Evolutionary conservation across 371 early-diverging fungal genomes (phyloP).

Genomic region (Lichtheimia ornata): DNA sequence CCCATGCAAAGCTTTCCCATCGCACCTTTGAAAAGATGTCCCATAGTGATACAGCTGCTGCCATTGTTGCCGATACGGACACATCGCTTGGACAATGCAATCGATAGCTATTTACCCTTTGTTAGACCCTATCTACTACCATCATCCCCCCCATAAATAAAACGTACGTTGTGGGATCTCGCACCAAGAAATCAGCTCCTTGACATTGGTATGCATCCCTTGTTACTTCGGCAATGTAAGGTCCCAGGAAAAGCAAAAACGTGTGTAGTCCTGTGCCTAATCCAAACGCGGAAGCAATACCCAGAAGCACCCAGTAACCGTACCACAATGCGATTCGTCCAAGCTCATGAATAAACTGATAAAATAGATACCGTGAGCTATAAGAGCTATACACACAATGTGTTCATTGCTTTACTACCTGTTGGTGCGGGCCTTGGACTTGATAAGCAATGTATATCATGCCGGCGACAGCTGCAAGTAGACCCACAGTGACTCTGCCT

Average conservation of each 20-base stretch:
- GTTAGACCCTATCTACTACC: too few species aligned
- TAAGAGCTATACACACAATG: not conserved
- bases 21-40: slow-evolving; percentile 69
- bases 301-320: slow-evolving; percentile 84
- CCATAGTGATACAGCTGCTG: slow-evolving; percentile 46
- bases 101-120: slow-evolving; percentile 27
- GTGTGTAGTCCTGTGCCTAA: slow-evolving; percentile 93
- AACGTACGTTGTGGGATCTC: slow-evolving; percentile 21
- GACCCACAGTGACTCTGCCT: slow-evolving; percentile 13
- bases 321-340: slow-evolving; percentile 63
- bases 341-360: slow-evolving; percentile 13
- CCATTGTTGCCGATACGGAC: slow-evolving; percentile 2
- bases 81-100: slow-evolving; percentile 19
- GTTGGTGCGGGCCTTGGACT: slow-evolving; percentile 25
- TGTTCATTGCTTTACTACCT: slow-evolving; percentile 18
- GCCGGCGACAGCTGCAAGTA: not conserved
- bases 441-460: slow-evolving; percentile 15
- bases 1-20: slow-evolving; percentile 87
- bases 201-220: slow-evolving; percentile 81
- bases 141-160: too few species aligned
- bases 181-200: slow-evolving; percentile 41
- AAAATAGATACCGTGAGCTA: not conserved
- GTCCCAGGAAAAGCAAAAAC: slow-evolving; percentile 89
- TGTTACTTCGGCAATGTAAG: slow-evolving; percentile 86
- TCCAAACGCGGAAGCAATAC: slow-evolving; percentile 88